Evolutionary conservation across 768 basidiomycete species (phyloP), one percentile per base, ranked within the genome.

Genomic region (Macrolepiota fuliginosa): DNA sequence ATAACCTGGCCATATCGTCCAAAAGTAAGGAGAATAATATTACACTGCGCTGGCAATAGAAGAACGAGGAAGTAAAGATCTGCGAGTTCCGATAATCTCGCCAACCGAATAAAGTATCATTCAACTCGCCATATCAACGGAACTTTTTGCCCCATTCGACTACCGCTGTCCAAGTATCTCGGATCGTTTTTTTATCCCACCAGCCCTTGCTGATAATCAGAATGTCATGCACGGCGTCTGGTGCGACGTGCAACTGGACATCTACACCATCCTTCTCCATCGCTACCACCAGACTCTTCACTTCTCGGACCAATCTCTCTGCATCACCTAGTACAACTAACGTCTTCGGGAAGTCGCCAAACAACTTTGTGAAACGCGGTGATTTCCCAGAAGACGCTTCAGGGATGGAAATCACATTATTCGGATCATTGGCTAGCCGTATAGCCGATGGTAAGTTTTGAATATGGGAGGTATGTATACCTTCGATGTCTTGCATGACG

Each of bases 221-320:
- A 39, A 79, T 67, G 68, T 82, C 80, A 68, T 82, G 81, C 54
- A 76, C 77, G 24, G 75, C 77, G 63, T 80, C 78, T 51, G 64
- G 68, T 11, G 74, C 72, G 74, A 75, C 76, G 56, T 72, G 63
- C 24, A 71, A 66, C 35, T 62, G 66, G 9, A 77, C 65, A 57
- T 76, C 72, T 7, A 77, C 75, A 0, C 72, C 75, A 62, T 80
- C 77, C 58, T 69, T 69, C 61, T 70, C 58, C 78, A 79, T 79
- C 17, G 77, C 77, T 29, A 63, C 58, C 39, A 74, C 71, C 47
- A 83, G 70, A 62, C 74, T 76, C 55, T 71, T 69, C 22, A 83
- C 79, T 68, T 84, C 82, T 32, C 75, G 70, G 64, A 81, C 81
- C 27, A 83, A 71, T 61, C 82, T 72, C 72, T 84, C 83, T 40